Evolutionary conservation across 768 basidiomycete genomes (phyloP), one percentile per base, ranked within the genome.

Genomic region (Tricholoma saponaceum): DNA sequence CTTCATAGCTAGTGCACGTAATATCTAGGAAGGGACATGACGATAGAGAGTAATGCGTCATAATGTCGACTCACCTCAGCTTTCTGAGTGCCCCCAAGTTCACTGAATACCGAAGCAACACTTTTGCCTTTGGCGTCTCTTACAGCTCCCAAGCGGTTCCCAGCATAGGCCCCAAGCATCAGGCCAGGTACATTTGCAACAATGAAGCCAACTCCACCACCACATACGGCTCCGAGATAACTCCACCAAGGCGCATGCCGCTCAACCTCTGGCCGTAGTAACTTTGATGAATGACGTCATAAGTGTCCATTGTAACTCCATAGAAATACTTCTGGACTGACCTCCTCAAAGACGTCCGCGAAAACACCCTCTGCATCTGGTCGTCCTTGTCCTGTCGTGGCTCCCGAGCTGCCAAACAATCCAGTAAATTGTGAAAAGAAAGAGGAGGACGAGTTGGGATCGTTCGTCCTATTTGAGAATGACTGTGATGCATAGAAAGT

Each of bases 81-180:
- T 70, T 92, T 95, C 78, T 95, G 89, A 52, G 75, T 76, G 2
- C 84, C 82, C 16, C 84, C 87, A 23, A 97, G 78, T 20, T 89
- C 82, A 47, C 77, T 73, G 69, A 98, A 98, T 16, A 97, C 95
- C 8, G 88, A 81, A 2, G 90, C 93, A 22, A 98, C 94, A 60
- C 89, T 89, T 79, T 92, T 93, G 9, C 95, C 90, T 75, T 98
- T 98, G 3, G 95, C 95, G 66, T 98, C 95, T 57, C 95, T 79
- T 49, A 98, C 79, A 3, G 94, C 92, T 43, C 95, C 95, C 26
- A 97, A 73, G n/a, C 92, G 78, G 67, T 95, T 96, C 0, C 95
- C 95, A 0, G 92, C 91, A 62, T 87, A 82, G 2, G 88, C 91
- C 52, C 95, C 95, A 18, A 95, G 79, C 75, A 95, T 81, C 13